Percentiles rank a stretch among this genome's conserved stretches.
Conservation (phyloP, 768 basidiomycete genomes). For the Tulasnella sp. region DNA sequence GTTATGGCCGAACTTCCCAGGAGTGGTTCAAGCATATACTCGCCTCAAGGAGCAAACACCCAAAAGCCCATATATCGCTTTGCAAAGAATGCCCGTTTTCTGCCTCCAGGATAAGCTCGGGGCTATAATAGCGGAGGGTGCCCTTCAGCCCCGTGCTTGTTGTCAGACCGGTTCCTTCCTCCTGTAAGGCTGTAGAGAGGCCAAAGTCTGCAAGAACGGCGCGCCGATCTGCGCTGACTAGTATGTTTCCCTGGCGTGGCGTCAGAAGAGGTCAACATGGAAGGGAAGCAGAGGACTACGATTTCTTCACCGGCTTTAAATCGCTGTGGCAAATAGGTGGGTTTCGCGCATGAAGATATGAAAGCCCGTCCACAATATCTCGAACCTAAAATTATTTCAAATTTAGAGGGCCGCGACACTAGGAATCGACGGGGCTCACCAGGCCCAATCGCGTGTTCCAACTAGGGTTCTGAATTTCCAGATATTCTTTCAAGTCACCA, state of each 20-base stretch:
- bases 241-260: slow-evolving; percentile 13
- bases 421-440: background rate
- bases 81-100: background rate
- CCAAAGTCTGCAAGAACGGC: slow-evolving; percentile 16
- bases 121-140: background rate
- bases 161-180: slow-evolving; percentile 12
- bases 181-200: background rate
- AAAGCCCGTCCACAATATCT: background rate
- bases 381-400: background rate
- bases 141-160: slow-evolving; percentile 1
- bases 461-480: background rate
- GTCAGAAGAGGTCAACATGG: too few species aligned
- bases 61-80: slow-evolving; percentile 11
- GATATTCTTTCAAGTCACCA: background rate
- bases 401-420: background rate
- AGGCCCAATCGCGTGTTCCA: background rate
- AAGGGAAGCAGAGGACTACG: background rate
- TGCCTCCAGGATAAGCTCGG: background rate
- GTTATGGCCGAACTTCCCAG: background rate
- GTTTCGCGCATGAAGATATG: background rate
- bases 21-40: background rate
- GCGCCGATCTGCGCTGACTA: background rate
- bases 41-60: background rate
- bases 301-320: background rate
- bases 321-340: background rate